Base-by-base conservation (phyloP, 2,329 filamentous ascomycete species). In the Rhytidhysteron rufulum region DNA sequence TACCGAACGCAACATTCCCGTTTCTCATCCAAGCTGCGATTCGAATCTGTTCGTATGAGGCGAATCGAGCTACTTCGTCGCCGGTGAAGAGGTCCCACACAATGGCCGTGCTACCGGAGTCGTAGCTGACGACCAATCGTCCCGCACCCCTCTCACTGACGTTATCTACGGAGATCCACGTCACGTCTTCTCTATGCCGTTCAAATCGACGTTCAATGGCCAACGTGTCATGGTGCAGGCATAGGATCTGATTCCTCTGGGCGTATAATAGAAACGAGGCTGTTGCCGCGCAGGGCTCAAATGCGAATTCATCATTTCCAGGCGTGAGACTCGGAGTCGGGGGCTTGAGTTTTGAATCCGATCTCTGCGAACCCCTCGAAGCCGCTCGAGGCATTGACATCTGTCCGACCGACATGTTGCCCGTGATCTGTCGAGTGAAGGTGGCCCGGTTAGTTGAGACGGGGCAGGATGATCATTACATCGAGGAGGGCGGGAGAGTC, bases 61-160 rank as follows among this genome's bases (percentile, higher is more conserved):
- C 83, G 69, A 97, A 97, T n/a, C 90, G 80, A 29, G 91, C 83
- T 43, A 96, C 78, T 66, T 96, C 89, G 44, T 89, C 83, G 35
- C 93, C 93, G 0, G 88, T 94, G 70, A 94, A 82, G 45, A 96
- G 75, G 67, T 98, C 91, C 93, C 93, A 98, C 6, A 97, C 88
- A 59, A 97, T 95, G 4, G 90, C 88, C 1, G 88, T 95, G 65
- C 91, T 87, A 27, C 88, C 85, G 15, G 80, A 79, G 72, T 98
- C 93, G 58, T 95, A 96, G 69, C 89, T 97, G 46, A 95, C 88
- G 2, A 95, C 89, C 44, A 95, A 70, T 48, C 90, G 78, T 20
- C 91, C 93, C 1, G 85, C 83, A 3, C 90, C 90, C 45, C 82
- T 73, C 52, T 96, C 90, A 64, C 90, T 96, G 41, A 87, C 82